Conservation (phyloP, 2,329 filamentous ascomycete genomes). For the Hirsutella thompsonii region DNA sequence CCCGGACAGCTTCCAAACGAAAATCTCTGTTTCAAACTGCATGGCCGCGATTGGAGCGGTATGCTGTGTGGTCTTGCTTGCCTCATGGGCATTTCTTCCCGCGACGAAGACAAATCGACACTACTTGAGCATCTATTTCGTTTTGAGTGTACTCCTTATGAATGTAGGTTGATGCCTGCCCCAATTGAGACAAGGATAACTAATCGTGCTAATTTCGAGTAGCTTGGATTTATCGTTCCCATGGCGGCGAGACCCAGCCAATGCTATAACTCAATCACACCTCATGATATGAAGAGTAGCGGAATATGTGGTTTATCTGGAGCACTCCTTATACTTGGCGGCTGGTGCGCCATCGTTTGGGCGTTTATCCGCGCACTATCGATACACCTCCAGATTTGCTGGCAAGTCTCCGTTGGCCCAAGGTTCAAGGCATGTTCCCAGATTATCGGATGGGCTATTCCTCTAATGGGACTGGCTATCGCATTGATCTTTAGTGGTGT, state of each 20-base stretch:
- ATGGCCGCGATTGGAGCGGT: slow-evolving; percentile 63
- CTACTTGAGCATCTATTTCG: slow-evolving; percentile 82
- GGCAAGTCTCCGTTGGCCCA: slow-evolving; percentile 80
- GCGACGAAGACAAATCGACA: slow-evolving; percentile 84
- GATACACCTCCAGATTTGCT: slow-evolving; percentile 94
- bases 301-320: slow-evolving; percentile 80
- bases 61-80: slow-evolving; percentile 60
- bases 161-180: slow-evolving; percentile 53
- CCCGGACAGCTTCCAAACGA: slow-evolving; percentile 41
- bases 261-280: slow-evolving; percentile 84
- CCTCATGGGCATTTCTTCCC: slow-evolving; percentile 70
- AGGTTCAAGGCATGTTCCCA: slow-evolving; percentile 84
- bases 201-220: slow-evolving; percentile 8
- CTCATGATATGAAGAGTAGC: slow-evolving; percentile 78
- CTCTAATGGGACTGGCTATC: slow-evolving; percentile 59
- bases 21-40: slow-evolving; percentile 65
- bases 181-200: neutral
- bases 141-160: slow-evolving; percentile 63
- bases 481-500: slow-evolving; percentile 79
- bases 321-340: slow-evolving; percentile 72
- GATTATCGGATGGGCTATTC: slow-evolving; percentile 71
- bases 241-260: slow-evolving; percentile 65
- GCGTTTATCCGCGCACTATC: slow-evolving; percentile 81
- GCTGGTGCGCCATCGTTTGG: slow-evolving; percentile 78
- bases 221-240: slow-evolving; percentile 87